Evolutionary conservation across 805 yeast species (phyloP), one percentile per base, ranked within the genome.

Genomic region (Candida railenensis): DNA sequence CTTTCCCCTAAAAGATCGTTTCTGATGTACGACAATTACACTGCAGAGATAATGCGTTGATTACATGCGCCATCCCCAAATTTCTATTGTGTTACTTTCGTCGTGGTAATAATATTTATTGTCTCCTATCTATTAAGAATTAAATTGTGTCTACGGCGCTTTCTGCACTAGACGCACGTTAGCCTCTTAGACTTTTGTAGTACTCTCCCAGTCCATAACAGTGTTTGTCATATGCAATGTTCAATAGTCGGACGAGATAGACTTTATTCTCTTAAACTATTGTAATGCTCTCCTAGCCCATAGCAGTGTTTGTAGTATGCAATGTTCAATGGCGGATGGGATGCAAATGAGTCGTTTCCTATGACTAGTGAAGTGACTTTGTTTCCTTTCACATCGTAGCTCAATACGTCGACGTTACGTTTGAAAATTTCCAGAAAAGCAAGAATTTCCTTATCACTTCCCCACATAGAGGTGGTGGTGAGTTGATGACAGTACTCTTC

Each of bases 261-360:
- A 25, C 30, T 11, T 25, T 25, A 25, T 5, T 11, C 30, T 25
- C 30, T 25, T 8, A 71, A 58, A 22, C 97, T 89, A 62, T 92
- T 92, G 66, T 92, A 92, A 68, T 92, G 99, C 67, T 91, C 98
- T 22, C 99, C 99, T 20, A 92, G 75, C 0, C 97, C 94, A 62
- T 81, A 92, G 14, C 82, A 79, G 60, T 90, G 94, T 63, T 84
- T 86, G 64, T 88, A 92, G 60, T 83, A 92, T 0, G 89, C 96
- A 48, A 92, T 59, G 52, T 80, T 80, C 54, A 92, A 67, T 54
- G 74, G 82, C 2, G 81, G 80, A 1, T 79, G 85, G 0, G 70
- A 74, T 52, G 81, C 89, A 15, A 33, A 4, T 15, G n/a, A 5
- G 15, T 15, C 18, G 15, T 14, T 15, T 14, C 18, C 36, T 12